Evolutionary conservation across 768 basidiomycete species (phyloP), one percentile per base, ranked within the genome.

Genomic region (Boletus reticuloceps): DNA sequence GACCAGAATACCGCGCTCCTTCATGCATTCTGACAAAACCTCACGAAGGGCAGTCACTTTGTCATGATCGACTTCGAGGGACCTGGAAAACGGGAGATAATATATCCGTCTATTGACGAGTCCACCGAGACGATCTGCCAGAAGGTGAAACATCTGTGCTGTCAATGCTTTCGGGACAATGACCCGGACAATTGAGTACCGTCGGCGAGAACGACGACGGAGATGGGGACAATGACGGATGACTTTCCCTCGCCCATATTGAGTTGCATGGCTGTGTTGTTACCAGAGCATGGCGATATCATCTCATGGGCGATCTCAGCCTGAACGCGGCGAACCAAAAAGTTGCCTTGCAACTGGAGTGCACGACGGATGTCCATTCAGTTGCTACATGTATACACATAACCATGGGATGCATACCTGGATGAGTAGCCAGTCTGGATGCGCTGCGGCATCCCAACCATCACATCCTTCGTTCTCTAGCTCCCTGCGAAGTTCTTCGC

Each of bases 241-340:
- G 75, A 72, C 55, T 83, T 31, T 2, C 82, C 82, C 51, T 83
- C 82, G 6, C 82, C 82, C 82, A 83, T 83, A 51, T 83, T 81
- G 22, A 83, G 74, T 43, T 83, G 82, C 27, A 78, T 66, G 9
- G 72, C 62, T 0, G 75, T 74, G 47, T 77, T 83, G 11, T 55
- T 14, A 5, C 55, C 53, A 0, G 65, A 71, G 1, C 50, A 50
- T 0, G 82, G 81, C 0, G 62, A 49, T 25, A 80, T 77, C 82
- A 83, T 82, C 44, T 79, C 73, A 5, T 60, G 47, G 2, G 80
- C 77, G 10, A 82, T 64, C 0, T 63, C 47, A 1, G 66, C 63
- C 54, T 83, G 82, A 10, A 81, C 58, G 0, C 71, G 67, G 5
- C 82, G 77, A 19, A 72, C 64, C 9, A 74, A 54, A 38, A 83